A percentile compares a stretch with the other conserved stretches of the same genome.
Evolutionary conservation across 2,329 filamentous ascomycete genomes (phyloP).

Genomic region (Colletotrichum liaoningense): DNA sequence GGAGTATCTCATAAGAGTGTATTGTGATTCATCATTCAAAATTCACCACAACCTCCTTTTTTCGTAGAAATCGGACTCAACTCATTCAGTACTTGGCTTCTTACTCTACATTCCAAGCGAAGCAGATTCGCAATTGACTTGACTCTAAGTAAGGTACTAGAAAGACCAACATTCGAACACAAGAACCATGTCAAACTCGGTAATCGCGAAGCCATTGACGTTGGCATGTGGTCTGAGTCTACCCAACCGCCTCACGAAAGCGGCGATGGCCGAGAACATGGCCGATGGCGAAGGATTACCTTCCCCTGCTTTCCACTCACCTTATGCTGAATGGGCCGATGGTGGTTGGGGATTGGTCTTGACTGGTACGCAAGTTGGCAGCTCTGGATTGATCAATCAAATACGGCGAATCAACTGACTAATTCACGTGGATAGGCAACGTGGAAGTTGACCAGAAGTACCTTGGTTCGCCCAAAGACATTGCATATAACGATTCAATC

Average conservation of each 20-base stretch:
- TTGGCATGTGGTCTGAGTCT: slow-evolving; percentile 66
- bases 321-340: slow-evolving; percentile 65
- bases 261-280: slow-evolving; percentile 62
- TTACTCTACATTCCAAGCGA: neutral
- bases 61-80: too few species aligned
- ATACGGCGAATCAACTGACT: neutral
- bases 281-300: slow-evolving; percentile 56
- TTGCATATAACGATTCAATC: slow-evolving; percentile 45
- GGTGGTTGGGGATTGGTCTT: slow-evolving; percentile 65
- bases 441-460: slow-evolving; percentile 55
- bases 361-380: slow-evolving; percentile 48
- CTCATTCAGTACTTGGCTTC: neutral
- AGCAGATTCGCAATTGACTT: neutral
- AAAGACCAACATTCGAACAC: neutral
- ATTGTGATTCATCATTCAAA: neutral
- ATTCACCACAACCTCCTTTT: neutral
- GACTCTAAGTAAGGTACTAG: neutral
- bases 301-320: slow-evolving; percentile 51
- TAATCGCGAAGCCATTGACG: slow-evolving; percentile 50
- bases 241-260: slow-evolving; percentile 64
- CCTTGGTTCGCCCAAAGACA: slow-evolving; percentile 49
- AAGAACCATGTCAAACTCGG: slow-evolving; percentile 9
- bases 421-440: slow-evolving; percentile 47
- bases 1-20: neutral
- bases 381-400: neutral